Evolutionary conservation across 306 rosid genomes (phyloP), one percentile per base, ranked within the genome.

Genomic region (Chamaecrista fasciculata): DNA sequence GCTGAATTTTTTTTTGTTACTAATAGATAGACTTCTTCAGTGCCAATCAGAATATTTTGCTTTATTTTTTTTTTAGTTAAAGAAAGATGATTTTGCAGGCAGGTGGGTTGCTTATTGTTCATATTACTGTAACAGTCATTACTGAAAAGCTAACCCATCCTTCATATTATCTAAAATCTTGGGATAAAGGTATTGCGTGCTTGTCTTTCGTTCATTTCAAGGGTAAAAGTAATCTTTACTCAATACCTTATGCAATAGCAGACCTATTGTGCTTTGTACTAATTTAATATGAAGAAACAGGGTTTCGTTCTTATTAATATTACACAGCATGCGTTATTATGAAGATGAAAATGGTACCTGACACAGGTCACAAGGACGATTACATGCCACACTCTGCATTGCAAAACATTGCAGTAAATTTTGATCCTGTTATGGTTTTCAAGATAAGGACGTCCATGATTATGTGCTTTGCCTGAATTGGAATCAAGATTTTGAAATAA

Each of bases 11-110:
- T 39, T 66, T 51, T 37, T 29, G 40, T 49, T 42, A 15, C 19
- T 33, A 73, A 62, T 63, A 37, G 63, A 20, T 62, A 62, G 55
- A 50, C 23, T 44, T 47, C 14, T 58, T 78, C 42, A 56, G 28
- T 73, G 21, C 53, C 53, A 66, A 67, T 55, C 24, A 59, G 52
- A 24, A 53, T 29, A 29, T 23, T 6, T 24, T 78, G 52, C 40
- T 65, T 37, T 29, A 12, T 58, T 51, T 33, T 8, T 24, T 8
- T 24, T 52, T 15, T n/a, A n/a, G n/a, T n/a, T n/a, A n/a, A n/a
- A 44, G 62, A 52, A 67, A 67, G 39, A 62, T 62, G 47, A 44
- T 21, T 71, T 79, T 31, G 29, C 25, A 23, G 48, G 20, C 26
- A 33, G 62, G 28, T 62, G n/a, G 19, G 51, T 79, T 74, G 37